Base-by-base conservation (phyloP, 2,329 filamentous ascomycete genomes). In the Verticillium nonalfalfae region DNA sequence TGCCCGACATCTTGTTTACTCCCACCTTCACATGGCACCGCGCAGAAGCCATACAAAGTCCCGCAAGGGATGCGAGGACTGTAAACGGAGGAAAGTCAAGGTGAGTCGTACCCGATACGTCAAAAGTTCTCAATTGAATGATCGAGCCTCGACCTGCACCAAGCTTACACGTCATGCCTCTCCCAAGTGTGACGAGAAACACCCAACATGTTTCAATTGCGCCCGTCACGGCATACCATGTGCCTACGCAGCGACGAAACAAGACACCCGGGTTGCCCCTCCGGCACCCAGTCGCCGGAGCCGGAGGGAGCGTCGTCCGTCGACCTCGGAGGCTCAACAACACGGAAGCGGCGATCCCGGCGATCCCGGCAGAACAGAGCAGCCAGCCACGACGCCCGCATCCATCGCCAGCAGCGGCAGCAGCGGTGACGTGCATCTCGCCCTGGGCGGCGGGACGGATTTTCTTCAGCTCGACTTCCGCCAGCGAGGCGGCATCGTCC, bases 181-280 rank as follows among this genome's bases (percentile, higher is more conserved):
- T 31, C 4, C 26, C 26, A 31, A 67, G 65, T 68, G 65, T 26
- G 64, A 73, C 61, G 71, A 73, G 59, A 63, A 62, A 3, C 65
- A 66, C 35, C 71, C 71, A 7, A 60, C 65, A n/a, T 73, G 71
- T 35, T 71, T 72, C 60, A 69, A 73, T 57, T 73, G 71, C 62
- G 66, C 64, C 45, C 63, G 71, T 33, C 69, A 71, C 45, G 64
- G 67, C 31, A 69, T 70, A 14, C 35, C 60, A 11, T 73, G 71
- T 61, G 72, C 71, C 59, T 63, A 73, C 4, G 63, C 62, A 13
- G 14, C 31, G 2, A 58, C 59, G 34, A 39, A 57, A 10, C 6
- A 18, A 10, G 7, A 35, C 13, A 15, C 34, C 15, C 34, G 31
- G 55, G 55, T 31, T 10, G 9, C 31, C 10, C 15, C 54, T 58